Conservation (phyloP, 1,139 yeast genomes). For the Pichia sp. region DNA sequence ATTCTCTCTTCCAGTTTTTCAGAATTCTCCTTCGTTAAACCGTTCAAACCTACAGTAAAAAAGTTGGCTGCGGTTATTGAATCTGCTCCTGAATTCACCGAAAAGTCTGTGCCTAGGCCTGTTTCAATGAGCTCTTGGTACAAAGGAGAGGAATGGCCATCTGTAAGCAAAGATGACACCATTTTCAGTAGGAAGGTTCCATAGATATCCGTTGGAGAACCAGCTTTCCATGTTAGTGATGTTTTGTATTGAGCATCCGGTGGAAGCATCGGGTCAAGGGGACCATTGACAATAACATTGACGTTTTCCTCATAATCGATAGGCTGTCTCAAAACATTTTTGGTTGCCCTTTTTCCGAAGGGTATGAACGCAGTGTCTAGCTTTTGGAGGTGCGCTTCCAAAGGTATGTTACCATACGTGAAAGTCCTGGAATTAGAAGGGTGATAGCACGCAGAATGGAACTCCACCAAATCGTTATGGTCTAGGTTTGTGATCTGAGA, state of each 20-base stretch:
- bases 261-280: conserved; percentile 79
- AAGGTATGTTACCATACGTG: conserved; percentile 78
- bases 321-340: conserved; percentile 38
- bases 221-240: conserved; percentile 85
- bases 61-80: conserved; percentile 73
- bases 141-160: conserved; percentile 89
- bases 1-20: conserved; percentile 43
- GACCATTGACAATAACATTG: conserved; percentile 55
- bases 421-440: conserved; percentile 87
- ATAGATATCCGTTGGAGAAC: conserved; percentile 65
- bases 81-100: conserved; percentile 87
- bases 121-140: conserved; percentile 81
- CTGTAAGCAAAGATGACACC: conserved; percentile 68
- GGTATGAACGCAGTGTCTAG: conserved; percentile 48
- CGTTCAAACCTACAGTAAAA: conserved; percentile 84
- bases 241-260: conserved; percentile 66
- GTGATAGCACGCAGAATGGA: conserved; percentile 73
- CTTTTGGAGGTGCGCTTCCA: conserved; percentile 57
- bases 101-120: conserved; percentile 80
- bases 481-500: conserved; percentile 64
- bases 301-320: conserved; percentile 37
- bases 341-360: conserved; percentile 48
- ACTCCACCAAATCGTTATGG: conserved; percentile 71
- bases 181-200: conserved; percentile 72
- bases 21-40: conserved; percentile 52